Evolutionary conservation across 2,329 filamentous ascomycete genomes (phyloP).

Genomic region (Fusarium goolgardi): DNA sequence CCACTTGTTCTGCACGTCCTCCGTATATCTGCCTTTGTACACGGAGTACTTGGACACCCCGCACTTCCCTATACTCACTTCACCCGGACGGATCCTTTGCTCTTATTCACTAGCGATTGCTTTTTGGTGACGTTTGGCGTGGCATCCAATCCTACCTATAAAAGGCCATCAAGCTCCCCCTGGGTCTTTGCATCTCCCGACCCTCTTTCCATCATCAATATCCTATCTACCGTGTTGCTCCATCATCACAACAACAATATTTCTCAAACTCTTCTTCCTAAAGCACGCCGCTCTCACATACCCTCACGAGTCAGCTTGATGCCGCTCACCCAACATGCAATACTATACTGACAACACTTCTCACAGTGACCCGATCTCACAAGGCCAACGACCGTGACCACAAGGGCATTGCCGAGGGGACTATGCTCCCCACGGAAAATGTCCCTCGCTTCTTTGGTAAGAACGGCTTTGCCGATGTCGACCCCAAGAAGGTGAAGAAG

Average conservation of each 20-base stretch:
- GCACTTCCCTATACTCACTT: slow-evolving; percentile 28
- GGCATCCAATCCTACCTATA: slow-evolving; percentile 37
- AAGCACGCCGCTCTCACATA: slow-evolving; percentile 4
- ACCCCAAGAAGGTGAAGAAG: slow-evolving; percentile 97
- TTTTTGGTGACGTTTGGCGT: slow-evolving; percentile 43
- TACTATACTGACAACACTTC: slow-evolving; percentile 24
- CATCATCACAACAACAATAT: slow-evolving; percentile 17
- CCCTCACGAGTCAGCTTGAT: slow-evolving; percentile 38
- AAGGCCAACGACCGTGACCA: slow-evolving; percentile 96
- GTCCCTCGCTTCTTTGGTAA: slow-evolving; percentile 95
- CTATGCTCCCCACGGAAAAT: slow-evolving; percentile 74
- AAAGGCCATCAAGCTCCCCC: slow-evolving; percentile 41
- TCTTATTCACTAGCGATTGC: slow-evolving; percentile 26
- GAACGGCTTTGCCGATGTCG: slow-evolving; percentile 79
- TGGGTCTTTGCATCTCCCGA: slow-evolving; percentile 6
- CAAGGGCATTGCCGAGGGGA: slow-evolving; percentile 80
- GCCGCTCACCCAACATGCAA: neutral
- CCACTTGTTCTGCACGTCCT: slow-evolving; percentile 3
- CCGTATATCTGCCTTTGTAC: slow-evolving; percentile 30
- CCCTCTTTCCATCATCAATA: slow-evolving; percentile 40
- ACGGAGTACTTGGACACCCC: slow-evolving; percentile 42
- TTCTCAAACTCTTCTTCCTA: neutral
- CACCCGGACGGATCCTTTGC: neutral
- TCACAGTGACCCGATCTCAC: slow-evolving; percentile 93
- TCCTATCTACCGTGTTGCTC: slow-evolving; percentile 16